Conservation (phyloP, 139 green algal genomes). For the Chlorella sp. region DNA sequence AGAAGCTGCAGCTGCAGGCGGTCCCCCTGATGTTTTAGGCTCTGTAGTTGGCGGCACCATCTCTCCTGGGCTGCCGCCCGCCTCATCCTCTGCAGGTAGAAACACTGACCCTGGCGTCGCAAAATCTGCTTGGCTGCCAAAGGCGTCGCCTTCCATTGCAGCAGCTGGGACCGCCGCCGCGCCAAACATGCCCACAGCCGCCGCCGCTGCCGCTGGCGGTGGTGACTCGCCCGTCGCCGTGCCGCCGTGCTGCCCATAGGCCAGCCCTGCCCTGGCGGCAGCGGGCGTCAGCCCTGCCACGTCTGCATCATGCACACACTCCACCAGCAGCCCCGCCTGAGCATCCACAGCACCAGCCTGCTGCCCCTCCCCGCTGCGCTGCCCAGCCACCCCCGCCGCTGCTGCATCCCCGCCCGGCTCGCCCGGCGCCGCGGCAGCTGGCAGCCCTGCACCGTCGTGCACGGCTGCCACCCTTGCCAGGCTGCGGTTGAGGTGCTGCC, state of each 20-base stretch:
- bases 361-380: neutral
- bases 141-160: neutral
- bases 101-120: neutral
- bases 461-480: constrained; percentile 64
- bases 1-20: neutral
- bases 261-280: neutral
- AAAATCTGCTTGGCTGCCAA: neutral
- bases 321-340: constrained; percentile 15
- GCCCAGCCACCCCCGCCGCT: neutral
- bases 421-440: neutral
- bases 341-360: neutral
- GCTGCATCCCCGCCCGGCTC: neutral
- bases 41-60: neutral
- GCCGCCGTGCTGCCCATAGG: neutral
- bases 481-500: constrained; percentile 63
- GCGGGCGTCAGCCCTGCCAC: constrained; percentile 27
- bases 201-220: neutral
- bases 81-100: neutral
- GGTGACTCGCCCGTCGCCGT: neutral
- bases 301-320: neutral
- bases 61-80: neutral
- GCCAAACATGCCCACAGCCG: neutral
- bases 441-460: constrained; percentile 54
- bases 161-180: neutral
- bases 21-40: neutral